Conservation (phyloP, 257 asterid species). For the Solanum pinnatisectum region DNA sequence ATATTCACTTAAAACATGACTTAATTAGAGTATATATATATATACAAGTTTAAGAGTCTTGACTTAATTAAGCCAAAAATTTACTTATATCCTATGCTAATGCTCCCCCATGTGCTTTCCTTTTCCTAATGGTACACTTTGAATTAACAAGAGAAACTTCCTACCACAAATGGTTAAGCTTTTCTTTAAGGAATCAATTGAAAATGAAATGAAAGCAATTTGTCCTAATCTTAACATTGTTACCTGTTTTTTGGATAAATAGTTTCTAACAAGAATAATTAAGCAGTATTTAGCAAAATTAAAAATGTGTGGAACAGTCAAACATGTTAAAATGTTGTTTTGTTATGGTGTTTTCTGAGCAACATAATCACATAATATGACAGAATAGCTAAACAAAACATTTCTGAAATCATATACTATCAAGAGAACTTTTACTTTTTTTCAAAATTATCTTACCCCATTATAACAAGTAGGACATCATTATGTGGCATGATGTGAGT, state of each 20-base stretch:
- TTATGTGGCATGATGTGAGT: constrained; percentile 14
- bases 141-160: neutral
- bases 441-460: neutral
- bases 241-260: neutral
- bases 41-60: neutral
- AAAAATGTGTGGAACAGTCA: neutral
- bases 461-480: neutral
- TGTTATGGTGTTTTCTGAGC: neutral
- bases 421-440: neutral
- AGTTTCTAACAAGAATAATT: neutral
- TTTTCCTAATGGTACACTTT: neutral
- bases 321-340: neutral
- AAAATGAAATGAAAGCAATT: neutral
- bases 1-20: too few relatives aligned
- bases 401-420: neutral
- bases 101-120: neutral
- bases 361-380: neutral
- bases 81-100: neutral
- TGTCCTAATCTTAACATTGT: neutral
- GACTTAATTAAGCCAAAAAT: neutral
- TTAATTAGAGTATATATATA: too few relatives aligned
- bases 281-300: neutral
- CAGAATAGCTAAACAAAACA: neutral
- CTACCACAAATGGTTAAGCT: neutral
- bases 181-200: neutral